These are phyloP conservation scores for Phytopythium boreale DNA, from an alignment of 352 stramenopile genomes.

Conservation along the genomic window DNA sequence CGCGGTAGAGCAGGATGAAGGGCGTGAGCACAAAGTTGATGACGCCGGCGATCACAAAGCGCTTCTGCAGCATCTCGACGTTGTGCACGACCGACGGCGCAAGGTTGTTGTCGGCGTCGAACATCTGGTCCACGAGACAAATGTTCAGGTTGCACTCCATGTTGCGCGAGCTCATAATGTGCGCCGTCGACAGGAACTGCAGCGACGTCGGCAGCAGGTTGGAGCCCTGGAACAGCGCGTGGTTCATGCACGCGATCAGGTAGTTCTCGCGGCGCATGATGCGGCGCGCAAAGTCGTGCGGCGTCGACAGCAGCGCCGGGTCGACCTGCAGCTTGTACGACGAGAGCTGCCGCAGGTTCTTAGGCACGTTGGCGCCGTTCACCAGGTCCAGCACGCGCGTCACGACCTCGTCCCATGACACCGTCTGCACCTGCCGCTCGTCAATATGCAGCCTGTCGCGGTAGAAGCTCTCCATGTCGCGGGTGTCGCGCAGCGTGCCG, in stretches of 20 bases:
- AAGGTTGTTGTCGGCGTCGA: constrained; percentile 78
- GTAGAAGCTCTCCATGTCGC: constrained; percentile 92
- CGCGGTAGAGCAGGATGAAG: constrained; percentile 97
- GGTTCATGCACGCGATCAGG: constrained; percentile 97
- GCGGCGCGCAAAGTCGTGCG: constrained; percentile 91
- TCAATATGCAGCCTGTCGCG: constrained; percentile 89
- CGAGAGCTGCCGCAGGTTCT: constrained; percentile 85
- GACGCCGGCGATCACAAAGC: constrained; percentile 93
- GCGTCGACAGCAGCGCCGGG: constrained; percentile 63
- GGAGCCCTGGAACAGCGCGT: constrained; percentile 90
- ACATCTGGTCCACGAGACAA: constrained; percentile 97
- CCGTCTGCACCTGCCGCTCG: constrained; percentile 74
- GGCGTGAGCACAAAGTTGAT: constrained; percentile 95
- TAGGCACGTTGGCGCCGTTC: constrained; percentile 58
- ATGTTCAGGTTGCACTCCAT: constrained; percentile 96
- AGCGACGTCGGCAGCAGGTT: constrained; percentile 66
- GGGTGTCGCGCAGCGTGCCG: constrained; percentile 79
- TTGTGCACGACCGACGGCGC: constrained; percentile 92
- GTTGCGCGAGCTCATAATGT: constrained; percentile 86
- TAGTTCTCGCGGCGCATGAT: constrained; percentile 99
- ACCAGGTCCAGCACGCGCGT: constrained; percentile 76
- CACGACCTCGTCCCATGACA: constrained; percentile 90
- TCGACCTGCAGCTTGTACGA: constrained; percentile 83
- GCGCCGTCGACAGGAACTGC: constrained; percentile 69
- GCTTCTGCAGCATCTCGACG: constrained; percentile 87